Evolutionary conservation across 768 basidiomycete genomes (phyloP), one percentile per base, ranked within the genome.

Genomic region (Suillus luteus): DNA sequence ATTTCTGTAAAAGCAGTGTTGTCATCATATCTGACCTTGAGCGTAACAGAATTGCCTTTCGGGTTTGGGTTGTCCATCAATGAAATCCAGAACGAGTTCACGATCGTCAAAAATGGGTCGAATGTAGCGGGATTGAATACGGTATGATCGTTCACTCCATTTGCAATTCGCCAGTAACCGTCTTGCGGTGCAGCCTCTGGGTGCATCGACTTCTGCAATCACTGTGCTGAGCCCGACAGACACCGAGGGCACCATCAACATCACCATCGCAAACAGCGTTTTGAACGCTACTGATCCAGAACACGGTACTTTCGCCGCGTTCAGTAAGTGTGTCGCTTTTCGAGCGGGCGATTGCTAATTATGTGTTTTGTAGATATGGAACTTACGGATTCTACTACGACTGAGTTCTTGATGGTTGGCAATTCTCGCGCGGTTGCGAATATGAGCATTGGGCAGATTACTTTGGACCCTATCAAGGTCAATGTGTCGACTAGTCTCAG

Each of bases 381-480:
- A 55, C 78, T 91, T 60, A 90, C 87, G 1, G 81, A 82, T 62
- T 70, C 76, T 17, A 73, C 76, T 33, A 71, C 63, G n/a, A 79
- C 81, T 38, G 73, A 81, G 11, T 91, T 91, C 74, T 77, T 78
- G 46, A 79, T 91, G 43, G 75, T 85, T 52, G 89, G 89, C 40
- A 78, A 81, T 65, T 85, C 89, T 60, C 78, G 79, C 22, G 84
- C 90, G 4, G 73, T 88, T 10, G 85, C 89, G 24, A 86, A 81
- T 65, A 81, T 81, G 69, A 84, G 82, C 70, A 79, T 90, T 60
- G 90, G 90, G 44, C 78, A 83, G 67, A 84, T 92, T 62, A 86
- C 83, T n/a, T 80, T 92, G 9, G 83, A 89, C 70, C 82, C 87
- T 6, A 91, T 92, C 72, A 84, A 84, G 62, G 88, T 92, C 71